Conservation (phyloP, 306 rosid species). For the Canavalia gladiata region DNA sequence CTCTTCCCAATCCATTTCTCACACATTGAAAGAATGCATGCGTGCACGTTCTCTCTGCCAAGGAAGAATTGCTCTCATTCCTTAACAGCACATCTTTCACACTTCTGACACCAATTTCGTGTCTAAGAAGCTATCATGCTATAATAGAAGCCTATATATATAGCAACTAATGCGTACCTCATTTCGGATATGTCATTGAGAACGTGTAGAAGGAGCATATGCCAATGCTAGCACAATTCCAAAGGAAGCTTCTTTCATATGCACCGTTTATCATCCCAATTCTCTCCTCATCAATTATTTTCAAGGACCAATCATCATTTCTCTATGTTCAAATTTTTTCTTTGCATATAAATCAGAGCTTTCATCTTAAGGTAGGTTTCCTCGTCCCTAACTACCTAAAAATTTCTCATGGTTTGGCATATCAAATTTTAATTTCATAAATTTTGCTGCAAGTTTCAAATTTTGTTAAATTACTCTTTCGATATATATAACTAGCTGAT, state of each 20-base stretch:
- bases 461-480: background rate
- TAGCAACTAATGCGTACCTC: conserved; percentile 45
- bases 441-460: background rate
- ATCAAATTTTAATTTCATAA: background rate
- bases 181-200: conserved; percentile 52
- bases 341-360: conserved; percentile 27
- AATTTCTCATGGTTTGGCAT: background rate
- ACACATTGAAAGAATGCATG: background rate
- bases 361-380: background rate
- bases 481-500: no score
- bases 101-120: background rate
- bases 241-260: conserved; percentile 41
- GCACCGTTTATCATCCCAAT: conserved; percentile 46
- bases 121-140: conserved; percentile 11
- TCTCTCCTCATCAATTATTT: conserved; percentile 30
- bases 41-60: conserved; percentile 53
- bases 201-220: conserved; percentile 45
- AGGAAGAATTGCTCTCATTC: conserved; percentile 69
- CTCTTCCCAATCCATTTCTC: background rate
- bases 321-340: conserved; percentile 22
- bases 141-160: conserved; percentile 8
- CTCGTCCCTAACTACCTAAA: background rate
- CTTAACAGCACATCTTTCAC: conserved; percentile 47
- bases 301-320: conserved; percentile 30
- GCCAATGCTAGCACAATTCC: conserved; percentile 56